Conservation (phyloP, 768 basidiomycete species). For the Podaxis pistillaris region DNA sequence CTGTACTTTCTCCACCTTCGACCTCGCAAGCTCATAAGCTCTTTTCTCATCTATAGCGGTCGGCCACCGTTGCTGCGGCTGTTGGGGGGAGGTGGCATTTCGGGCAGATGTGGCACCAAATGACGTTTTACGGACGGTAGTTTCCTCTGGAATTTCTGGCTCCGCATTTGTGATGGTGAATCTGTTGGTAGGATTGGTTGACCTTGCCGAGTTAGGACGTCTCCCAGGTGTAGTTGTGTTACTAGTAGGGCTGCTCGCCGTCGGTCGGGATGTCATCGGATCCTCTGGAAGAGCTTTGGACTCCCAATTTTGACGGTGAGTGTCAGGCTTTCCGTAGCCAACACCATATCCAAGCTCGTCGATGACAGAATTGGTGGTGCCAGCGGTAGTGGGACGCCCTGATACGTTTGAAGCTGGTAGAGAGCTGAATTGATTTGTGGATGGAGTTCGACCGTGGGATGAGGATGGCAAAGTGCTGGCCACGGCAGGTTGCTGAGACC, state of each 20-base stretch:
- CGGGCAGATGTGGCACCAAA: conserved; percentile 13
- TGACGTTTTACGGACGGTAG: neutral
- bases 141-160: conserved; percentile 14
- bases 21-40: conserved; percentile 63
- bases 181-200: conserved; percentile 26
- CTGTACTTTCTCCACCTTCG: conserved; percentile 56
- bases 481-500: conserved; percentile 8
- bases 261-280: conserved; percentile 18
- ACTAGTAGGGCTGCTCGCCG: conserved; percentile 14
- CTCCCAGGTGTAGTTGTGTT: conserved; percentile 17
- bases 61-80: conserved; percentile 41
- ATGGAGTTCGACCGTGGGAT: neutral
- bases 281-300: conserved; percentile 20
- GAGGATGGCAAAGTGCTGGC: conserved; percentile 11
- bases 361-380: neutral
- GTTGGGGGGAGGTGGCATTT: neutral
- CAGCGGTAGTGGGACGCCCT: neutral
- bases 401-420: conserved; percentile 11
- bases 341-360: conserved; percentile 19
- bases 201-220: conserved; percentile 26
- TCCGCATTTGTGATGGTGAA: conserved; percentile 43
- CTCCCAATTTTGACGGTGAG: conserved; percentile 16
- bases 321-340: neutral
- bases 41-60: conserved; percentile 65
- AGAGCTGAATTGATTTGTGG: conserved; percentile 11